These are phyloP conservation scores for Colletotrichum gloeosporioides DNA, from an alignment of 2,329 filamentous ascomycete species.

Conservation along the genomic window DNA sequence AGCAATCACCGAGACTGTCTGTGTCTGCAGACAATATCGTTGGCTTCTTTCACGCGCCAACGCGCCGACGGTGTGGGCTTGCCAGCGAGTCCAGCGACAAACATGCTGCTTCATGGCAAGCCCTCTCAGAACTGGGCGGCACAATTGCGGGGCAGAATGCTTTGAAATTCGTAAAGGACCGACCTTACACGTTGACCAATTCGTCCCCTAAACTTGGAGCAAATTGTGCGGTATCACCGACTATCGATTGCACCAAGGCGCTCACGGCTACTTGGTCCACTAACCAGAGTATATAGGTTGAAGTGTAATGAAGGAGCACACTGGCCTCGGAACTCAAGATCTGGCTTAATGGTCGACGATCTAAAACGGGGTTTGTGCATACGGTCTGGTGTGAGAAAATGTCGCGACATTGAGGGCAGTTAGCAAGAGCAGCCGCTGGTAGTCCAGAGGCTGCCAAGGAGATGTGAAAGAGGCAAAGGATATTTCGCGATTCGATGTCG, in stretches of 20 bases:
- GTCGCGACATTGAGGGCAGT: neutral
- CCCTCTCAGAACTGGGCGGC: neutral
- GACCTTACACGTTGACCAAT: neutral
- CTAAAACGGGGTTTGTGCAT: neutral
- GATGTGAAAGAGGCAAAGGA: neutral
- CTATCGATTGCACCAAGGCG: neutral
- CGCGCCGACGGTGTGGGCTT: neutral
- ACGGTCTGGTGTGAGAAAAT: neutral
- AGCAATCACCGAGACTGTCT: neutral
- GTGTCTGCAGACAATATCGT: neutral
- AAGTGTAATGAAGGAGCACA: neutral
- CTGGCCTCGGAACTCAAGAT: neutral
- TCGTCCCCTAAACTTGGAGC: neutral
- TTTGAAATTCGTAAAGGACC: neutral
- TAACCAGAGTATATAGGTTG: neutral
- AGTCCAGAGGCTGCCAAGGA: neutral
- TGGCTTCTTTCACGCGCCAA: neutral
- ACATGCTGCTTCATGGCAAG: neutral
- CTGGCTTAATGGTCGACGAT: neutral
- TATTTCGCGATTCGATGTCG: slow-evolving; percentile 13
- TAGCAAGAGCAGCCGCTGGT: neutral
- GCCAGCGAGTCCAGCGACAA: neutral
- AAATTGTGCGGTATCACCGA: neutral
- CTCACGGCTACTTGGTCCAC: neutral
- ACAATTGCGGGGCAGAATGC: neutral